phyloP scores from a whole-genome alignment of 148 eudicot species.

The Vaccinium corymbosum region DNA sequence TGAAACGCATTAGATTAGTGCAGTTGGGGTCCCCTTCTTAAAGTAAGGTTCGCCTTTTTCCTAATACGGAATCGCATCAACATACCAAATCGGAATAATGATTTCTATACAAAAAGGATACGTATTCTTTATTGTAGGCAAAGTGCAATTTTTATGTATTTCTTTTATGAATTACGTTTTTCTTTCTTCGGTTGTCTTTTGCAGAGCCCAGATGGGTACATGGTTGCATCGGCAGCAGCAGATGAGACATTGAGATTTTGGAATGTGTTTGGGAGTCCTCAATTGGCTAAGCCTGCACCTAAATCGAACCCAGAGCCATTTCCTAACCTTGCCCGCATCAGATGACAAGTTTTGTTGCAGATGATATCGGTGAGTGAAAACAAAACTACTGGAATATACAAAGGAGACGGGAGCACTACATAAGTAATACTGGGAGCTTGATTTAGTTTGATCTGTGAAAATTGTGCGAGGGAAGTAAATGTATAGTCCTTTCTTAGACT shows the following conservation, averaged over 20 bases:
- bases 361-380: not conserved
- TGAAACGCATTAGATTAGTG: no score
- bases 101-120: no score
- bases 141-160: not conserved
- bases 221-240: conserved; percentile 34
- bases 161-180: not conserved
- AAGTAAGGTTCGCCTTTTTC: no score
- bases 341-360: conserved; percentile 21
- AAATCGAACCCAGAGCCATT: conserved; percentile 29
- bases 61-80: no score
- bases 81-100: no score
- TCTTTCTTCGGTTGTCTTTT: not conserved
- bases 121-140: not conserved
- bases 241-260: conserved; percentile 43
- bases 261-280: conserved; percentile 39
- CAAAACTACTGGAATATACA: not conserved
- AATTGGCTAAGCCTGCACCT: conserved; percentile 23
- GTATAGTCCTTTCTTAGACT: not conserved
- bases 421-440: not conserved
- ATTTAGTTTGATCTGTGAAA: not conserved
- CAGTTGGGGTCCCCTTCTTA: no score
- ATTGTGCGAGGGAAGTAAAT: not conserved
- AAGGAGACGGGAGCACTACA: not conserved
- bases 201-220: conserved; percentile 44
- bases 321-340: conserved; percentile 29